These are phyloP conservation scores for Lichtheimia ornata DNA, from an alignment of 371 early-diverging fungal species.

Conservation along the genomic window DNA sequence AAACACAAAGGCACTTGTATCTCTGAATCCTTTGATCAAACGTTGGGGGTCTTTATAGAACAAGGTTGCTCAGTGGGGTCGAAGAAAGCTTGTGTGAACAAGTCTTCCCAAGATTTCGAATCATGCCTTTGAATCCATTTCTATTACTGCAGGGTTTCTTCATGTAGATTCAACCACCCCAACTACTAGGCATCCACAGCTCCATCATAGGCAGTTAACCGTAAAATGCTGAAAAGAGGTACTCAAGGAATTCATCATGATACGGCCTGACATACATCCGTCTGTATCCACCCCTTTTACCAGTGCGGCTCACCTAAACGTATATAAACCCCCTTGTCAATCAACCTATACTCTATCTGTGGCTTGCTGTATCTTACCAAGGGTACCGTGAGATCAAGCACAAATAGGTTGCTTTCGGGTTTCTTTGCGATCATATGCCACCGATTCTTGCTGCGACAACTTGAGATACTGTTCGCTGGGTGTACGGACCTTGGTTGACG, in stretches of 20 bases:
- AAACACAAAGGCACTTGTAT: too few species aligned
- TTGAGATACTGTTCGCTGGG: conserved; percentile 2
- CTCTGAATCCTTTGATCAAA: too few species aligned
- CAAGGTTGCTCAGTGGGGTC: too few species aligned
- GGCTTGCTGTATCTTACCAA: conserved; percentile 35
- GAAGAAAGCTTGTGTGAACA: too few species aligned
- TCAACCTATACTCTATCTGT: neutral
- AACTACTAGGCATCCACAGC: too few species aligned
- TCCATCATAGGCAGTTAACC: conserved; percentile 33
- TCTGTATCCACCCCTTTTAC: conserved; percentile 5
- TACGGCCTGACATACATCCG: conserved; percentile 58
- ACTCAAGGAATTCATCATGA: conserved; percentile 59
- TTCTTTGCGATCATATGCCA: neutral
- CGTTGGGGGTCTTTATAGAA: too few species aligned
- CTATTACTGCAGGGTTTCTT: too few species aligned
- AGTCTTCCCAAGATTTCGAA: too few species aligned
- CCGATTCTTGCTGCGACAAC: conserved; percentile 7
- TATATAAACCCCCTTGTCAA: neutral
- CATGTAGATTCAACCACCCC: too few species aligned
- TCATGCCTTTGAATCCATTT: too few species aligned
- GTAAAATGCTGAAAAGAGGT: conserved; percentile 59
- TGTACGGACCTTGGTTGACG: neutral
- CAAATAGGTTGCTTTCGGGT: conserved; percentile 37
- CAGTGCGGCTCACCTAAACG: conserved; percentile 3
- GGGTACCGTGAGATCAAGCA: conserved; percentile 78